Evolutionary conservation across 2,329 filamentous ascomycete species (phyloP), one percentile per base, ranked within the genome.

Genomic region (Botrytis sinoallii): DNA sequence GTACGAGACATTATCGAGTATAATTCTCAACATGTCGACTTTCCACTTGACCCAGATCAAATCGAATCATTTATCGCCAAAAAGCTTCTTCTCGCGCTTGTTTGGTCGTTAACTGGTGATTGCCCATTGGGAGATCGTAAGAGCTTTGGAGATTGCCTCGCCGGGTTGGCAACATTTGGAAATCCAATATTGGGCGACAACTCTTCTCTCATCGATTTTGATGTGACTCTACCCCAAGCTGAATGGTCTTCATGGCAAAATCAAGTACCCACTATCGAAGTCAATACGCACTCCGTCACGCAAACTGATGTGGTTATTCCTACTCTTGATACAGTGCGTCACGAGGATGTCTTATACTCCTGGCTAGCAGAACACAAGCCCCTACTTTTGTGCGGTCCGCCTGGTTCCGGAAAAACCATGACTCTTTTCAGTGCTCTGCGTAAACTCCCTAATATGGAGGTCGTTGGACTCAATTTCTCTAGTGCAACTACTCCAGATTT

Each of bases 351-450:
- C n/a, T 87, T 99, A 25, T 99, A 99, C 85, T 99, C 97, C 5
- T 99, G 96, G 96, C 89, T 99, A 63, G 96, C 97, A 25, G 96
- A 99, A 82, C 96, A 99, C 82, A 99, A 99, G 85, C 96, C 97
- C 20, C 87, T 99, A 29, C 86, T 99, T 70, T 91, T 99, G 25
- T 99, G 96, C 82, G 97, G 96, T 83, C 97, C 96, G 81, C 96
- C 96, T 74, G 96, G 96, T 85, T 99, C 96, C 70, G 96, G 96
- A 87, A 99, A 99, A 86, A 99, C 96, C 7, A 99, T 99, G 96
- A 99, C 96, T 18, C 86, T 99, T 20, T 99, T 99, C 86, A 98
- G 95, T 81, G 96, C 96, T 48, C 89, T 99, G 71, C 92, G 96
- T 77, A 99, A 99, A 84, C 86, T 99, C 74, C 95, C 95, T 5